Conservation (phyloP, 176 grass and related monocot species). For the Pontederia paniculata region DNA sequence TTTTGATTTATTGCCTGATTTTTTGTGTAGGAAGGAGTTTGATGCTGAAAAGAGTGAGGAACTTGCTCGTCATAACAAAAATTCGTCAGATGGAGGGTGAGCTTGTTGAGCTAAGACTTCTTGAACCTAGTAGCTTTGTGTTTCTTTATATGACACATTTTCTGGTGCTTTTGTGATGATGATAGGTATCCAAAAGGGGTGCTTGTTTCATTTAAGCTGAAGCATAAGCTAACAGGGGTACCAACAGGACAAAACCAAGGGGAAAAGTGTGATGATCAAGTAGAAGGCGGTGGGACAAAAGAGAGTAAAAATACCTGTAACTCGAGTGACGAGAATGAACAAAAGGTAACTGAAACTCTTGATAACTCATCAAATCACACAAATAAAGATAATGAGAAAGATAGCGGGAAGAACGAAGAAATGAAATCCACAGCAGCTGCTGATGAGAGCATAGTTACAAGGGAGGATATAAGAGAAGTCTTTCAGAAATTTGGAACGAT, state of each 20-base stretch:
- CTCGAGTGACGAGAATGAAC: slow-evolving; percentile 16
- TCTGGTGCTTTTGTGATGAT: slow-evolving; percentile 12
- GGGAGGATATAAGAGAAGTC: slow-evolving; percentile 67
- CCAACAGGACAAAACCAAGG: slow-evolving; percentile 19
- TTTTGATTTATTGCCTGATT: not conserved
- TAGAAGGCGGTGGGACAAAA: slow-evolving; percentile 17
- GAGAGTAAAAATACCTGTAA: slow-evolving; percentile 19
- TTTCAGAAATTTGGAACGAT: slow-evolving; percentile 79
- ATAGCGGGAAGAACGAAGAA: slow-evolving; percentile 9
- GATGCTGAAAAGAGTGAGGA: slow-evolving; percentile 55
- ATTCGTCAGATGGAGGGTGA: slow-evolving; percentile 39
- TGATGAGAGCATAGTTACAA: slow-evolving; percentile 30
- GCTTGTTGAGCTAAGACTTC: slow-evolving; percentile 12
- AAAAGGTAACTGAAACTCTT: slow-evolving; percentile 20
- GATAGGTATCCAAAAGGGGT: slow-evolving; percentile 76
- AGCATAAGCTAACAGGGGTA: not conserved
- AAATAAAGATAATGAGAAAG: slow-evolving; percentile 20
- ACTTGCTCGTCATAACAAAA: slow-evolving; percentile 27
- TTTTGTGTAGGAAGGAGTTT: slow-evolving; percentile 73
- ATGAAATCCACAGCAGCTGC: slow-evolving; percentile 9
- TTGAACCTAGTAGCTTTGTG: slow-evolving; percentile 1
- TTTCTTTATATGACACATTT: slow-evolving; percentile 6
- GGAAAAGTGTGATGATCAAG: slow-evolving; percentile 18
- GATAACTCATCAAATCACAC: slow-evolving; percentile 20
- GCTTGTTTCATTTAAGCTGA: slow-evolving; percentile 77